Evolutionary conservation across 1,284 basidiomycete genomes (phyloP), one percentile per base, ranked within the genome.

Genomic region (Pseudozyma hubeiensis): DNA sequence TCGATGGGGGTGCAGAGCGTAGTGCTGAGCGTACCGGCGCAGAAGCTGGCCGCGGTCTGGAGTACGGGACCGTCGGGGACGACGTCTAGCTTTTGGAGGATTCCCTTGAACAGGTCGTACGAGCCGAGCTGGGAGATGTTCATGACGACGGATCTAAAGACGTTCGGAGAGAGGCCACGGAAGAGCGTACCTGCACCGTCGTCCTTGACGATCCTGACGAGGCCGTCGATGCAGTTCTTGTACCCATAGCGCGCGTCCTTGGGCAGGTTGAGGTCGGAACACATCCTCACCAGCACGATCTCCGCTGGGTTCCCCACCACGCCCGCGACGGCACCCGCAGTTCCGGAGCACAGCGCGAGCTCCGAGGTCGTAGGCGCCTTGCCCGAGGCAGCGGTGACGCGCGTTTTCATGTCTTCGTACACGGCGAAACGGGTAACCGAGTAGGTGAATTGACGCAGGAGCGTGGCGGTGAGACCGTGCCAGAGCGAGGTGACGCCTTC

Each of bases 31-130:
- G 87, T 87, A 1, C 88, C 88, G 0, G 87, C 86, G 14, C 67
- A 70, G 64, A 75, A 75, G 35, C 52, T 57, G 17, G 72, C 72
- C 0, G 64, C 72, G 29, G 67, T 71, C 40, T 75, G 72, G 6
- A 87, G 76, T 14, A 87, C 85, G 13, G 86, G 60, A 86, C 86
- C n/a, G 75, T 70, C 75, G 86, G 84, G 61, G 79, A 82, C 34
- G 64, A 79, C 46, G 79, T 75, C 37, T 75, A 65, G 34, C 85
- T 53, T 60, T 24, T 67, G 81, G 13, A 88, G 81, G 44, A 81
- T 52, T 14, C 85, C 83, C 78, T 88, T 88, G 85, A 88, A 87
- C 65, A 86, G 80, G 87, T 75, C 87, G 82, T 88, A 88, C 40
- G 82, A 79, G 10, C 81, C 82, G 19, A 84, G 77, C 60, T 84